These are phyloP conservation scores for Globisporangium recalcitrans DNA, from an alignment of 352 stramenopile genomes.

Conservation along the genomic window DNA sequence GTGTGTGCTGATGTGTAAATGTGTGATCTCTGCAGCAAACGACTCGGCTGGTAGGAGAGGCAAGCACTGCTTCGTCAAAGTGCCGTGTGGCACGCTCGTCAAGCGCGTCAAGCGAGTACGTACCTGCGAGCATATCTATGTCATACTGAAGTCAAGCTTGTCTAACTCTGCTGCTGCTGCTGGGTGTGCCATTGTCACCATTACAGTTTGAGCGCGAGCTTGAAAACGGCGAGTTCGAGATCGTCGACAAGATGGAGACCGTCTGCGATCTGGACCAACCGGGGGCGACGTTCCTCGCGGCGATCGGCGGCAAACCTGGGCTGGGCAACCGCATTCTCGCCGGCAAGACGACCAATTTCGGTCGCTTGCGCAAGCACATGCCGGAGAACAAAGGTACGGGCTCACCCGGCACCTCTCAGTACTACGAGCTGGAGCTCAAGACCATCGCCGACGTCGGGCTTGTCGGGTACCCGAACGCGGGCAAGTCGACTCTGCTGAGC, in stretches of 20 bases:
- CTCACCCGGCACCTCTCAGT: conserved; percentile 90
- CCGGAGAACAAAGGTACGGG: conserved; percentile 77
- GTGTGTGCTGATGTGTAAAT: conserved; percentile 7
- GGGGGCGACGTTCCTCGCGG: conserved; percentile 66
- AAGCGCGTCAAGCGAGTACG: conserved; percentile 79
- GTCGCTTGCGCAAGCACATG: conserved; percentile 81
- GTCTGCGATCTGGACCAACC: conserved; percentile 75
- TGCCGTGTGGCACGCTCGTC: conserved; percentile 83
- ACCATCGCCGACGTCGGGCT: conserved; percentile 97
- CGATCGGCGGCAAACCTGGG: conserved; percentile 75
- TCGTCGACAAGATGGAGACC: conserved; percentile 72
- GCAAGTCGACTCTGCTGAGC: conserved; percentile 95
- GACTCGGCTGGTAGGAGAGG: conserved; percentile 69
- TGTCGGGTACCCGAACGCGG: conserved; percentile 98
- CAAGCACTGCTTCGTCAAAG: conserved; percentile 76
- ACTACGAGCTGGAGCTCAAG: conserved; percentile 97
- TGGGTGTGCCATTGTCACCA: background rate
- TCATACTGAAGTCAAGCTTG: background rate
- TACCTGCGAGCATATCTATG: background rate
- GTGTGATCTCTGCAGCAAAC: conserved; percentile 44
- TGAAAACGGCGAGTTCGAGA: conserved; percentile 73
- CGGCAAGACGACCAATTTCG: conserved; percentile 78
- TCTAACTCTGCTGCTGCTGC: background rate
- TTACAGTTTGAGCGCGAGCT: conserved; percentile 63
- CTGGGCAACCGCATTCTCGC: conserved; percentile 83